Evolutionary conservation across 345 rosid genomes (phyloP).

Genomic region (Salix viminalis): DNA sequence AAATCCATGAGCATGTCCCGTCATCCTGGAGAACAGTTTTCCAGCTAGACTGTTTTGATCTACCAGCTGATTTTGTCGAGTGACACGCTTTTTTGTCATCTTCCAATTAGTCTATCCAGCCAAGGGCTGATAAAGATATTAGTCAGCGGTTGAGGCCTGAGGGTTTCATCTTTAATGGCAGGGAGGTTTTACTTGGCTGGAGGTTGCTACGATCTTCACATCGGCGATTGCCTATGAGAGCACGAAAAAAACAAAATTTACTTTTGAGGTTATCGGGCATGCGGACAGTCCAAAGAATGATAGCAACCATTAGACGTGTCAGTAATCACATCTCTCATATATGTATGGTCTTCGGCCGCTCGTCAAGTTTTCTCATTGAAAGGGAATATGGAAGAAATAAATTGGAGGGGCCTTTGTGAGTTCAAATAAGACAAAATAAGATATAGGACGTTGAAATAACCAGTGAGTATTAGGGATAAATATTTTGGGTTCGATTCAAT

Average conservation of each 20-base stretch:
- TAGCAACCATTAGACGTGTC: not conserved
- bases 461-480: too few relatives aligned
- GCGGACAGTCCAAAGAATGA: not conserved
- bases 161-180: not conserved
- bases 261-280: not conserved
- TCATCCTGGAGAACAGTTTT: not conserved
- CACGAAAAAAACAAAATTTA: too few relatives aligned
- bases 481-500: not conserved
- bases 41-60: not conserved
- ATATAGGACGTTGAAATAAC: too few relatives aligned
- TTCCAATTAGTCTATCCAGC: too few relatives aligned
- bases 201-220: not conserved
- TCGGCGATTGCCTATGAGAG: not conserved
- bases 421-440: not conserved
- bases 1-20: not conserved
- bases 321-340: not conserved
- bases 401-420: not conserved
- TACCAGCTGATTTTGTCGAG: not conserved
- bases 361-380: not conserved
- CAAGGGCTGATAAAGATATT: conserved; percentile 1
- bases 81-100: not conserved
- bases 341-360: not conserved
- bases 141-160: not conserved
- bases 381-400: not conserved
- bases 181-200: not conserved